Base-by-base conservation (phyloP, 148 eudicot genomes). In the Polygonum aviculare region DNA sequence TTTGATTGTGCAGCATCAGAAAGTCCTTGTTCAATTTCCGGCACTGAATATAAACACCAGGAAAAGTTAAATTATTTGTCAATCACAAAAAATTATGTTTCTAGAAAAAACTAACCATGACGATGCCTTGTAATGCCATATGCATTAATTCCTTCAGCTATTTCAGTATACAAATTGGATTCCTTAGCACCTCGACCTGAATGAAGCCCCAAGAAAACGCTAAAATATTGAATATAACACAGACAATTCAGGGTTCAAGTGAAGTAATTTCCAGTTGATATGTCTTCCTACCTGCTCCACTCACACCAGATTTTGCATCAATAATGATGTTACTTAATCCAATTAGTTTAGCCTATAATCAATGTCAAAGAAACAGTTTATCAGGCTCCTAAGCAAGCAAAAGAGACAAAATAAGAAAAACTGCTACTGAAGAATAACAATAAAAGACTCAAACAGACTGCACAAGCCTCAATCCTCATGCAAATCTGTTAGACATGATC, bases 11-110 rank as follows among this genome's bases (percentile, higher is more conserved):
- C 90, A 67, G 87, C 98, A 76, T 88, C 94, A 40, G 92, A 83
- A 69, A 94, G 81, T 73, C 97, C 98, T 81, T 94, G 98, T 85
- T 94, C 98, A 72, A 94, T 94, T 86, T 94, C 98, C 7, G 98
- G 97, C 78, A 89, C 98, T 94, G 90, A 47, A 85, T 80, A 69
- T 55, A 77, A 69, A 19, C 74, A 60, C 26, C 4, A 41, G 49
- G 70, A 62, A 31, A 75, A 4, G 45, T 40, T 36, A 16, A 12
- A 44, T 16, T 44, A 4, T 3, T 33, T 45, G 12, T 15, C 2
- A 50, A 1, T 6, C 11, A 50, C 18, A 38, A 44, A 75, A 12
- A 19, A 15, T 0, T 1, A 36, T 26, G 31, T 35, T n/a, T 38
- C 5, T 19, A 8, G 33, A 51, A 54, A 54, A 79, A 75, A 83